Evolutionary conservation across 257 asterid genomes (phyloP).

Genomic region (Lantana camara): DNA sequence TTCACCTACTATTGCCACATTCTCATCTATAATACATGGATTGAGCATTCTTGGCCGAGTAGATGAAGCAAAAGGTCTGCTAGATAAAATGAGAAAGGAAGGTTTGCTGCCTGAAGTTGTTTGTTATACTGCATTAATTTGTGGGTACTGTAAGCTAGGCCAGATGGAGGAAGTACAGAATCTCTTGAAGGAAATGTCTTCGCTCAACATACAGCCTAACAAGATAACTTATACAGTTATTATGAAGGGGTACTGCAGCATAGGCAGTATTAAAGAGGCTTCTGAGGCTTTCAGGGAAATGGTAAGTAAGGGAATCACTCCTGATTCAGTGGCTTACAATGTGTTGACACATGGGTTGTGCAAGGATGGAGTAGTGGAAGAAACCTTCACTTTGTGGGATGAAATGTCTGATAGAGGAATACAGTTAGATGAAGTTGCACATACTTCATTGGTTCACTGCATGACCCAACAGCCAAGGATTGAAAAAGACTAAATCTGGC

Average conservation of each 20-base stretch:
- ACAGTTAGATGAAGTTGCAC: conserved; percentile 63
- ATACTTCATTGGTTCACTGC: conserved; percentile 62
- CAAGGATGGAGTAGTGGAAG: conserved; percentile 64
- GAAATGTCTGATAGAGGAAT: conserved; percentile 53
- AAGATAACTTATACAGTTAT: conserved; percentile 76
- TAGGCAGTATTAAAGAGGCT: conserved; percentile 66
- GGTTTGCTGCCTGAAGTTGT: conserved; percentile 73
- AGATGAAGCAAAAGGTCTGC: conserved; percentile 54
- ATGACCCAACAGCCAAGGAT: too few relatives aligned
- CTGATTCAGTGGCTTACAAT: conserved; percentile 76
- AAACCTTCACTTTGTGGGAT: conserved; percentile 60
- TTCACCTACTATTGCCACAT: conserved; percentile 58
- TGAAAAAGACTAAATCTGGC: too few relatives aligned
- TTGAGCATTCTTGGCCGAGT: conserved; percentile 54
- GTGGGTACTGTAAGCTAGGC: conserved; percentile 80
- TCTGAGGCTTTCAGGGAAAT: conserved; percentile 56
- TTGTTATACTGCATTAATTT: conserved; percentile 79
- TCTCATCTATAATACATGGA: conserved; percentile 78
- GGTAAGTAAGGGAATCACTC: conserved; percentile 61
- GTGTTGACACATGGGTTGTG: conserved; percentile 52
- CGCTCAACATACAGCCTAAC: conserved; percentile 55
- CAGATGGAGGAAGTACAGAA: conserved; percentile 63
- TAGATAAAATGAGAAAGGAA: conserved; percentile 61
- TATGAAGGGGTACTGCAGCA: conserved; percentile 65
- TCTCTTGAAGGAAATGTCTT: conserved; percentile 70